phyloP scores from a whole-genome alignment of 2,329 filamentous ascomycete species.

The Hypomyces rosellus region DNA sequence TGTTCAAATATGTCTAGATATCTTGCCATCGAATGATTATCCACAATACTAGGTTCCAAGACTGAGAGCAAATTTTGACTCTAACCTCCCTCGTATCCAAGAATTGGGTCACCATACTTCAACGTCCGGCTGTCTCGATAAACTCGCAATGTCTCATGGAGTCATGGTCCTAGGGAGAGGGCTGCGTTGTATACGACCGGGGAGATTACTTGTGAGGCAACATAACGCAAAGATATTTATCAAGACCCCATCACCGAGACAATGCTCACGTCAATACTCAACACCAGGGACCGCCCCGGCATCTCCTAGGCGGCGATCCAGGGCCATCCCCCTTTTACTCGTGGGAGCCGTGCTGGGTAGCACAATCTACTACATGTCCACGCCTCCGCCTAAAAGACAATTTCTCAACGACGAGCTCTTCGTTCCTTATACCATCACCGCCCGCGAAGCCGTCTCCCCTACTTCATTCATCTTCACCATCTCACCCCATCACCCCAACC shows the following conservation, averaged over 20 bases:
- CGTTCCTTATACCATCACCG: constrained; percentile 57
- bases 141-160: not conserved
- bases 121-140: no score
- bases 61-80: no score
- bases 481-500: constrained; percentile 31
- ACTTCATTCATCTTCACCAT: constrained; percentile 65
- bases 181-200: not conserved
- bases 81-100: no score
- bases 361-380: constrained; percentile 20
- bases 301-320: constrained; percentile 21
- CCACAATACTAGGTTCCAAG: no score
- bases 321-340: constrained; percentile 17
- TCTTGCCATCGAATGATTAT: no score
- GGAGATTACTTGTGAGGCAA: not conserved
- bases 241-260: not conserved
- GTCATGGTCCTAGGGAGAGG: not conserved
- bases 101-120: no score
- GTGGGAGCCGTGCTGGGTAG: constrained; percentile 18
- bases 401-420: constrained; percentile 56
- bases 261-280: not conserved
- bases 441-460: constrained; percentile 56
- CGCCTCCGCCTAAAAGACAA: constrained; percentile 18
- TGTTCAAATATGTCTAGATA: no score
- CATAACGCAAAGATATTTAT: not conserved
- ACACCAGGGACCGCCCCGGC: not conserved